Evolutionary conservation across 305 asterid genomes (phyloP).

Genomic region (Stenogyne calaminthoides): DNA sequence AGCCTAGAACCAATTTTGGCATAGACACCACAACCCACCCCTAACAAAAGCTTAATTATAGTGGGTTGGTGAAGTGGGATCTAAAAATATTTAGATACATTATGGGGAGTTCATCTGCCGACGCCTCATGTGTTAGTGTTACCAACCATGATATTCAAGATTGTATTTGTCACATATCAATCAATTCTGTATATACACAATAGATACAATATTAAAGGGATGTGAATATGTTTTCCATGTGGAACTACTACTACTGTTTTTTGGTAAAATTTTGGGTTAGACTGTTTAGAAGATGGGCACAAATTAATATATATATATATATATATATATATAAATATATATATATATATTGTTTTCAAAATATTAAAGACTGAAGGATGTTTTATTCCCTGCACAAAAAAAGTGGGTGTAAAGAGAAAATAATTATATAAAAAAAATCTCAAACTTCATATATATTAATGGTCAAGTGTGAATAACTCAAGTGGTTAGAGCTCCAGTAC

Average conservation of each 20-base stretch:
- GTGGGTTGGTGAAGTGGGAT: conserved; percentile 29
- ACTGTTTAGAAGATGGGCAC: too few relatives aligned
- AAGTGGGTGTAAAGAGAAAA: neutral
- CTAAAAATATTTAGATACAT: neutral
- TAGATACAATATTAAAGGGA: neutral
- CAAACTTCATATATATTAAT: too few relatives aligned
- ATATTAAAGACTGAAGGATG: neutral
- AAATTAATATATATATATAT: too few relatives aligned
- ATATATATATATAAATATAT: too few relatives aligned
- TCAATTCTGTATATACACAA: neutral
- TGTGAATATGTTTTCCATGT: neutral
- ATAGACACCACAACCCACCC: neutral
- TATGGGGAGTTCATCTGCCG: neutral
- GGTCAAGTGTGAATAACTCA: too few relatives aligned
- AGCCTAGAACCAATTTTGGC: too few relatives aligned
- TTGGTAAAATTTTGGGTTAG: too few relatives aligned
- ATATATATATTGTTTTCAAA: too few relatives aligned
- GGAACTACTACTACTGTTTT: neutral
- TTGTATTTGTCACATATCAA: neutral
- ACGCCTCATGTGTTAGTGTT: neutral
- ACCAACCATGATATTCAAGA: neutral
- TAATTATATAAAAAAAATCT: too few relatives aligned
- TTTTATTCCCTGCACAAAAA: too few relatives aligned
- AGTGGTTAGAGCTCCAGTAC: too few relatives aligned
- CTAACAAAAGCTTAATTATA: neutral